A percentile compares a stretch with the other conserved stretches of the same genome.
Evolutionary conservation across 1,139 yeast genomes (phyloP).

Genomic region (Kurtzmaniella natalensis): DNA sequence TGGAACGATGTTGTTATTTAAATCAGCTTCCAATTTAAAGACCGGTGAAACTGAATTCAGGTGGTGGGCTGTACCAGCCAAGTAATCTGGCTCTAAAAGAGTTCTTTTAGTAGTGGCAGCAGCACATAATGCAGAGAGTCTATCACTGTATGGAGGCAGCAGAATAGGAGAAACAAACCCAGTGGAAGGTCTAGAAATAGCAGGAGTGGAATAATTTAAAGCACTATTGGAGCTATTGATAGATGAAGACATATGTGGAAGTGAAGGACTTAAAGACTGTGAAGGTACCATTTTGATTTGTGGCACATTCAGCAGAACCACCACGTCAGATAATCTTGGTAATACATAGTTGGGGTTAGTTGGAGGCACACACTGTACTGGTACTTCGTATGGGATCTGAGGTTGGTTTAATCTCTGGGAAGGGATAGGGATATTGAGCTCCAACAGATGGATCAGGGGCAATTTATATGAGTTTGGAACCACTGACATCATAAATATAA

Average conservation of each 20-base stretch:
- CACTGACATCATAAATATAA: slow-evolving; percentile 1
- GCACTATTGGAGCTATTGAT: not conserved
- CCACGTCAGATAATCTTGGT: slow-evolving; percentile 1
- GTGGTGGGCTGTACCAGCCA: slow-evolving; percentile 1
- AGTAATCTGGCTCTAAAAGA: slow-evolving; percentile 6
- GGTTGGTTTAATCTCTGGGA: not conserved
- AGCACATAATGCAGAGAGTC: slow-evolving; percentile 7
- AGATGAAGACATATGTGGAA: no score
- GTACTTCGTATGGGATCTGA: not conserved
- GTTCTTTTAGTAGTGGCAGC: slow-evolving; percentile 6
- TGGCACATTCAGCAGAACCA: slow-evolving; percentile 1
- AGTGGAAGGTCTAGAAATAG: not conserved
- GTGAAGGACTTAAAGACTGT: no score
- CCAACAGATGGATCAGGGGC: slow-evolving; percentile 28
- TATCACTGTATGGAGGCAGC: slow-evolving; percentile 7
- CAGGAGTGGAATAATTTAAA: slow-evolving; percentile 1
- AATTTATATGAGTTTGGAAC: slow-evolving; percentile 10
- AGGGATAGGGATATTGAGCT: slow-evolving; percentile 21
- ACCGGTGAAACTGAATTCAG: slow-evolving; percentile 3
- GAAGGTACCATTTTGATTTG: slow-evolving; percentile 3
- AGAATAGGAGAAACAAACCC: slow-evolving; percentile 6
- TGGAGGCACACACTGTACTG: slow-evolving; percentile 8
- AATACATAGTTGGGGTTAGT: slow-evolving; percentile 4
- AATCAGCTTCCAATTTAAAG: not conserved
- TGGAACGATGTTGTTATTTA: not conserved